Evolutionary conservation across 257 asterid species (phyloP), one percentile per base, ranked within the genome.

Genomic region (Petunia secreta): DNA sequence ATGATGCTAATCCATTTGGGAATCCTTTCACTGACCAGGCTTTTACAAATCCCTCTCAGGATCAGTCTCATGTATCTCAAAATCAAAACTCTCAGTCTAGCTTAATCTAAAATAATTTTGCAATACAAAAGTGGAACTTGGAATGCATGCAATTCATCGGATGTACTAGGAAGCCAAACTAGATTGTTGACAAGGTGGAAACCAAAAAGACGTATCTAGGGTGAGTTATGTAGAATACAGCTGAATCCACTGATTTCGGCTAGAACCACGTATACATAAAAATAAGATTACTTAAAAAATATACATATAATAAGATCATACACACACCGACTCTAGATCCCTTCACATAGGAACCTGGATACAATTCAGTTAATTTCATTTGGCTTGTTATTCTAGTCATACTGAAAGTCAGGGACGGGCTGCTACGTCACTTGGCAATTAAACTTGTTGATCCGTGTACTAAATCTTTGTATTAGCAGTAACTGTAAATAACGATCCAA

Each of bases 21-120:
- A 87, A 92, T 82, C 96, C 97, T 25, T 91, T 91, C 69, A 69
- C 54, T 16, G 89, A 87, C 50, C 88, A 83, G 84, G 81, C 64
- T 75, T 16, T 83, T 1, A 41, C 80, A 62, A 25, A 48, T 71
- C 36, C 77, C 2, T 50, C 68, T 63, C 67, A 62, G 41, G 41
- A 62, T 62, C 67, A 34, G n/a, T 77, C 91, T 34, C 38, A 68
- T 75, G 85, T 80, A 10, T 84, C 88, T 75, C 86, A 82, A 81
- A 85, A 60, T 75, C 84, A 79, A 25, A 13, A 87, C 16, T 78
- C 80, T 14, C 58, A 66, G 34, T 64, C 80, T 62, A 85, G 90
- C 81, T 83, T 88, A 36, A 84, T 88, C 65, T 88, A 78, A 87
- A 63, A 67, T 58, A 74, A 40, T 46, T 36, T 37, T 80, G 57